Percentiles rank a stretch among this genome's conserved stretches.
Conservation (phyloP, 371 early-diverging fungal genomes). For the Apophysomyces trapeziformis region DNA sequence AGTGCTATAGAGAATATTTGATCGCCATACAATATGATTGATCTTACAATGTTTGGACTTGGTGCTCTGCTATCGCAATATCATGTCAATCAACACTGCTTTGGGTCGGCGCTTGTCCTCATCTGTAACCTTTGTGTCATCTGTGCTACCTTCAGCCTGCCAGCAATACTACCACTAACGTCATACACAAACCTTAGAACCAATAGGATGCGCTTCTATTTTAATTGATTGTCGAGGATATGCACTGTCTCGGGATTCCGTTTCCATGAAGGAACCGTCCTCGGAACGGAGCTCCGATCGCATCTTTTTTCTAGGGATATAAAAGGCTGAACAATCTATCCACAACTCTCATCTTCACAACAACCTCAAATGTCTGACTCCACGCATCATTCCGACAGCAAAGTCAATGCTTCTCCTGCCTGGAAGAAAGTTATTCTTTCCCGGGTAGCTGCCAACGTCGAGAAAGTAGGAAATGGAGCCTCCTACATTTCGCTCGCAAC, state of each 20-base stretch:
- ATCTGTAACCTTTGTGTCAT: slow-evolving; percentile 5
- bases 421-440: slow-evolving; percentile 21
- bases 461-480: neutral
- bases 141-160: neutral
- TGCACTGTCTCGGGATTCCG: neutral
- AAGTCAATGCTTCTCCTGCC: slow-evolving; percentile 11
- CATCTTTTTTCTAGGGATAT: neutral
- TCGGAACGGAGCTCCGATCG: slow-evolving; percentile 6
- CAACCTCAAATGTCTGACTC: no score
- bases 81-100: neutral
- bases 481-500: slow-evolving; percentile 25
- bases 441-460: neutral
- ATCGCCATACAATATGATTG: no score
- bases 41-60: no score
- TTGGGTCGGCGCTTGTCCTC: slow-evolving; percentile 1
- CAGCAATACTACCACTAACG: neutral
- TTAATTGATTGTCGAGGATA: neutral
- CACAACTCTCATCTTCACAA: no score
- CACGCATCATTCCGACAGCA: neutral
- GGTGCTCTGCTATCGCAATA: no score
- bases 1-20: no score
- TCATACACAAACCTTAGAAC: neutral
- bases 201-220: neutral
- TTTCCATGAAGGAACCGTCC: slow-evolving; percentile 2
- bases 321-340: neutral